Evolutionary conservation across 306 rosid species (phyloP), one percentile per base, ranked within the genome.

Genomic region (Ammopiptanthus mongolicus): DNA sequence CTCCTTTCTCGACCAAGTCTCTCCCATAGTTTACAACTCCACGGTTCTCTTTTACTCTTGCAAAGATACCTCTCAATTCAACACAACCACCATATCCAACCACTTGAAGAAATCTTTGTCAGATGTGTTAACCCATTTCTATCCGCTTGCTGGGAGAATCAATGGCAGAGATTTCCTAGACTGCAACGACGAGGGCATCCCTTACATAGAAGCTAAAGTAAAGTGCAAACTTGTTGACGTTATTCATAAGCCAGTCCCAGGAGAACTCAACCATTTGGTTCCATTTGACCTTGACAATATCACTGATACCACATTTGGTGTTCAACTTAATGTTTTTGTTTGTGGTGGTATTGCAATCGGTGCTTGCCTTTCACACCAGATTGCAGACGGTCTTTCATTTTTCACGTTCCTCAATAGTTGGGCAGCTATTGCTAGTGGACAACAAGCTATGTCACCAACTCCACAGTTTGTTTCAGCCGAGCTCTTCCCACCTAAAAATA

Each of bases 321-420:
- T 87, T 62, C 97, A 87, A 52, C 72, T 91, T 34, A 87, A 82
- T 33, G 69, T 80, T 3, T 88, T 91, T 3, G 81, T 78, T 0
- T 83, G 90, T 58, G 93, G 89, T 0, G 90, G 94, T 1, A 66
- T 91, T 15, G 89, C 89, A 2, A 34, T 91, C 9, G 86, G 87
- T 13, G 68, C 44, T 0, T 88, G 89, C 65, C 75, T 84, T 13
- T 91, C 94, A 0, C 92, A 91, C 39, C 85, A 87, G 67, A 72
- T 91, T 4, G 85, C 86, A 0, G 92, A 91, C 3, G 94, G 58
- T 7, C 39, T 87, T 37, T 77, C 94, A 0, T 34, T 80, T 4
- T 78, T 84, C 75, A 71, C 37, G 3, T 82, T 91, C 55, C 73
- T 75, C 34, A 87, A 77, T 15, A 31, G 13, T 31, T 91, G 92